These are phyloP conservation scores for Talaromyces adpressus DNA, from an alignment of 495 filamentous ascomycete species.

Conservation along the genomic window DNA sequence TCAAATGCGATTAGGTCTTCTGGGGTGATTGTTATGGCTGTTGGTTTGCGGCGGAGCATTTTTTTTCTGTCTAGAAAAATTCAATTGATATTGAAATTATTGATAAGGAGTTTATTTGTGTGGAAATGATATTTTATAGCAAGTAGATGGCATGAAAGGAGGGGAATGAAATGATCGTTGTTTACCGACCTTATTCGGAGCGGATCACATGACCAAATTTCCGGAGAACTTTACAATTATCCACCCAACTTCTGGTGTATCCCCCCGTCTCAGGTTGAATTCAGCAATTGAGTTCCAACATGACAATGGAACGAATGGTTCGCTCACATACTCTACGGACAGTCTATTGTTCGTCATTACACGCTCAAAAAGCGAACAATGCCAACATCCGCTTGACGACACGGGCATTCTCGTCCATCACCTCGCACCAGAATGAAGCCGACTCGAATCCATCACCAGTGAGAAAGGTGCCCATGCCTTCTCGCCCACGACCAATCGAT, in stretches of 20 bases:
- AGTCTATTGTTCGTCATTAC: background rate
- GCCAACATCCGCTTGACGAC: background rate
- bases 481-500: slow-evolving; percentile 29
- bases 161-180: background rate
- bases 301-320: background rate
- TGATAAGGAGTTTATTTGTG: background rate
- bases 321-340: background rate
- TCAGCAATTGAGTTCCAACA: background rate
- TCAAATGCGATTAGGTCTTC: slow-evolving; percentile 76
- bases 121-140: background rate
- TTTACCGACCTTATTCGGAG: background rate
- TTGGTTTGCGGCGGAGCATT: slow-evolving; percentile 81
- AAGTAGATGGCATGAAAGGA: background rate
- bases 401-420: background rate
- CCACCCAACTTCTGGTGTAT: background rate
- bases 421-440: background rate
- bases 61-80: slow-evolving; percentile 1
- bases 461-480: slow-evolving; percentile 13
- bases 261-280: background rate
- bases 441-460: slow-evolving; percentile 8
- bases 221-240: background rate
- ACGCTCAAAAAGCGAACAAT: background rate
- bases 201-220: background rate
- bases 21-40: slow-evolving; percentile 65
- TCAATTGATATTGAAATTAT: background rate